A percentile compares a stretch with the other conserved stretches of the same genome.
phyloP scores from a whole-genome alignment of 805 yeast genomes.

The Zygosaccharomyces bisporus region DNA sequence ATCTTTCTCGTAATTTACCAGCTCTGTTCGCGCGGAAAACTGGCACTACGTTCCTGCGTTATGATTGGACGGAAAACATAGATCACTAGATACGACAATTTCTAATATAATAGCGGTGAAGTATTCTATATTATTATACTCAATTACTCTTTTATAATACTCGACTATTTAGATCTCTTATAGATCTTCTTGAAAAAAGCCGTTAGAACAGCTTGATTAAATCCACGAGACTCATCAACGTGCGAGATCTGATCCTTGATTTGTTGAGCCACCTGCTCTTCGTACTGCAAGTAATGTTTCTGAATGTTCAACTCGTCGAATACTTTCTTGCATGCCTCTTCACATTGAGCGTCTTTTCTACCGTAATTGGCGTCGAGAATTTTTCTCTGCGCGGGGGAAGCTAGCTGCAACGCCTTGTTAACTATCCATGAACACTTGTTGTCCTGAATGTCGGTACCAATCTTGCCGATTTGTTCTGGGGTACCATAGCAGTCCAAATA shows the following conservation, averaged over 20 bases:
- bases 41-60: constrained; percentile 1
- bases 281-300: constrained; percentile 70
- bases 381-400: constrained; percentile 74
- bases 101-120: too few relatives aligned
- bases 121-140: background rate
- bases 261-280: constrained; percentile 67
- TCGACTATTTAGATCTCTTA: constrained; percentile 76
- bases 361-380: constrained; percentile 88
- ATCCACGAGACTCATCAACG: constrained; percentile 89
- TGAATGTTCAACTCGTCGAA: constrained; percentile 73
- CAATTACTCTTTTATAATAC: too few relatives aligned
- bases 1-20: background rate
- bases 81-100: background rate
- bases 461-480: constrained; percentile 95
- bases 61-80: constrained; percentile 9
- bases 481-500: constrained; percentile 95
- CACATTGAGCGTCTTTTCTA: constrained; percentile 64
- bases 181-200: constrained; percentile 86
- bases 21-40: background rate
- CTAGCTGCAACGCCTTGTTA: constrained; percentile 83
- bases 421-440: constrained; percentile 98
- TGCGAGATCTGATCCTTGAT: constrained; percentile 61
- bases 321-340: constrained; percentile 65
- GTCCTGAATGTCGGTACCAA: constrained; percentile 97
- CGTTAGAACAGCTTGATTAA: constrained; percentile 80